Evolutionary conservation across 2,329 filamentous ascomycete species (phyloP), one percentile per base, ranked within the genome.

Genomic region (Cercospora sojina): DNA sequence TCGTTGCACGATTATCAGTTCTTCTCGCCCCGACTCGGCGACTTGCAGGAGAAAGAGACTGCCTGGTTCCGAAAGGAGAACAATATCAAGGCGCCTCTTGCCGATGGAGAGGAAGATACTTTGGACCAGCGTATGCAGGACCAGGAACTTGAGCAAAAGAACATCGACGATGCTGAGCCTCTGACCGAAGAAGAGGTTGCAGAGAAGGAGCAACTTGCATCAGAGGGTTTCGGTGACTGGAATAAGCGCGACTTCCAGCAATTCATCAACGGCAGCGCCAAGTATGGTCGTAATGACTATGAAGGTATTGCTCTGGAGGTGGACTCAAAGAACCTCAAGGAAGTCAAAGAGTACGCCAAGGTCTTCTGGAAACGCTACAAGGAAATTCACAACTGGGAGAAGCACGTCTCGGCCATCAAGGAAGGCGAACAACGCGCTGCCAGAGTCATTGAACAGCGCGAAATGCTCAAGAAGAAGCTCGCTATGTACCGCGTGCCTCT

Each of bases 171-270:
- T 72, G 93, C 95, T 1, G 90, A 90, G 51, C 88, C 93, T 0
- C 81, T 99, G 72, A 97, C 91, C 0, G 93, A 97, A 74, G 91
- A 92, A 68, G 95, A 99, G 78, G 88, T 91, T 72, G 90, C 90
- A 38, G 91, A 96, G 79, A 99, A 99, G 80, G 87, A 92, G 69
- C 84, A 84, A 35, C 85, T 99, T 64, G 91, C 92, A 1, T 85
- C 89, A 62, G 87, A 95, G 77, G 95, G 96, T 8, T 99, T 99
- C 74, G 89, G 88, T 2, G 89, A 95, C 35, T 99, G 96, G 95
- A 98, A 97, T 81, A 90, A 93, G 74, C 89, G 96, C 73, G 96
- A 99, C 79, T 99, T 98, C 81, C 94, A 98, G 77, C 95, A 98
- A 73, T 99, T 99, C 78, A 86, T 99, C 80, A 97, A 98, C 74